Evolutionary conservation across 176 grass and related monocot genomes (phyloP), one percentile per base, ranked within the genome.

Genomic region (Aegilops umbellulata): DNA sequence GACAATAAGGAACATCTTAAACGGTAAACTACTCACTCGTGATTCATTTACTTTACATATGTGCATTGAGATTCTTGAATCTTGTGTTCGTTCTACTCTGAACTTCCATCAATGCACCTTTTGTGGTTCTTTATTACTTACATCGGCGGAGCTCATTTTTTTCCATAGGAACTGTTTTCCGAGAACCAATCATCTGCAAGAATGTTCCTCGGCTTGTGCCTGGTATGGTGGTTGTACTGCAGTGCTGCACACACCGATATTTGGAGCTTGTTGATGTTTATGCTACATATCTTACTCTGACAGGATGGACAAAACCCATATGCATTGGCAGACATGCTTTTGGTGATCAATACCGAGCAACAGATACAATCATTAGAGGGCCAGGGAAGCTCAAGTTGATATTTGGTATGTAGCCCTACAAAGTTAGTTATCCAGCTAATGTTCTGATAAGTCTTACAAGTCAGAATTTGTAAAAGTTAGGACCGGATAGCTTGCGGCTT

Each of bases 311-410:
- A 82, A 92, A 88, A 74, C 90, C 93, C 66, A 92, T 95, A 82
- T 95, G 93, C 80, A 95, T 95, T 57, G 93, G 93, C 89, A 89
- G 93, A 26, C 90, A 95, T 85, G 93, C 93, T 82, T 95, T 87
- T 87, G 93, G 90, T 81, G 93, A 95, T 88, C 93, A 95, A 75
- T 95, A 95, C 68, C 86, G 86, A 86, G 93, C 93, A 79, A 95
- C 93, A 49, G 93, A 95, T 82, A 55, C 74, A 85, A 78, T 90
- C 61, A 90, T 86, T 84, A 92, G 83, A 92, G 90, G 93, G 30
- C 88, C 93, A 65, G 90, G 93, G 53, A 92, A 92, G 75, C 90
- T 95, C 83, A 95, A 95, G 81, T 81, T 95, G 88, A 74, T 95
- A 80, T 95, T 92, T 74, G 90, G 93, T 95, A 88, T 83, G 87